Evolutionary conservation across 805 yeast species (phyloP).

Genomic region (Jamesozyma spencerorum): DNA sequence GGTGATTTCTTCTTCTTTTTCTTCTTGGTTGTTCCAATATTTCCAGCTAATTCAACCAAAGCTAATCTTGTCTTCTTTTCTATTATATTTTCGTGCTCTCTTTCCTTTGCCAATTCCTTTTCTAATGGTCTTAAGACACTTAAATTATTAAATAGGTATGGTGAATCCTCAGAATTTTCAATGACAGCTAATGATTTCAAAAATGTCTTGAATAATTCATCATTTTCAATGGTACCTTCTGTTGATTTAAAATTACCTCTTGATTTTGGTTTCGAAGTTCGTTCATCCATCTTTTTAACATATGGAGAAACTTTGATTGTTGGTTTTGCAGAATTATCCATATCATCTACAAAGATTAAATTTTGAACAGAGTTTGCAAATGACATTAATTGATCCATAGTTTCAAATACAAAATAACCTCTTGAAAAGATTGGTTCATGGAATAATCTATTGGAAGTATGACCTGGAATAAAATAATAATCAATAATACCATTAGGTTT

Average conservation of each 20-base stretch:
- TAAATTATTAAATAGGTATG: slow-evolving; percentile 19
- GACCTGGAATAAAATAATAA: slow-evolving; percentile 27
- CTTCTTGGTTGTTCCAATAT: slow-evolving; percentile 16
- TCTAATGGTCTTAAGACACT: slow-evolving; percentile 23
- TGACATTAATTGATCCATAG: slow-evolving; percentile 21
- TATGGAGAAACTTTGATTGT: slow-evolving; percentile 18
- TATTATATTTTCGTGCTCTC: slow-evolving; percentile 11
- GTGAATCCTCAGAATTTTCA: slow-evolving; percentile 13
- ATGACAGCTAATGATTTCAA: slow-evolving; percentile 21
- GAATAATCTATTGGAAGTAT: slow-evolving; percentile 21
- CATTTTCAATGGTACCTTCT: slow-evolving; percentile 28
- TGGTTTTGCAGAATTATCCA: slow-evolving; percentile 17
- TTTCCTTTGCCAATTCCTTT: slow-evolving; percentile 20
- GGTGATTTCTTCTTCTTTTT: slow-evolving; percentile 8
- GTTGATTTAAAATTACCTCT: slow-evolving; percentile 10
- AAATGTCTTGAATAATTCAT: slow-evolving; percentile 26
- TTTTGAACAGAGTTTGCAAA: slow-evolving; percentile 27
- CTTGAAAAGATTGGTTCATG: slow-evolving; percentile 36
- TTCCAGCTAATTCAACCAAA: slow-evolving; percentile 22
- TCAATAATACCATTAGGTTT: slow-evolving; percentile 28
- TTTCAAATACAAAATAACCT: slow-evolving; percentile 35
- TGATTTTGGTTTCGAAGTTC: neutral
- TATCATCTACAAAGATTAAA: slow-evolving; percentile 27
- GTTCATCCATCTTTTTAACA: slow-evolving; percentile 10
- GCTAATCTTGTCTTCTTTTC: slow-evolving; percentile 20